phyloP scores from a whole-genome alignment of 2,329 filamentous ascomycete species.

The Ophiognomonia clavigignenti-juglandacearum region DNA sequence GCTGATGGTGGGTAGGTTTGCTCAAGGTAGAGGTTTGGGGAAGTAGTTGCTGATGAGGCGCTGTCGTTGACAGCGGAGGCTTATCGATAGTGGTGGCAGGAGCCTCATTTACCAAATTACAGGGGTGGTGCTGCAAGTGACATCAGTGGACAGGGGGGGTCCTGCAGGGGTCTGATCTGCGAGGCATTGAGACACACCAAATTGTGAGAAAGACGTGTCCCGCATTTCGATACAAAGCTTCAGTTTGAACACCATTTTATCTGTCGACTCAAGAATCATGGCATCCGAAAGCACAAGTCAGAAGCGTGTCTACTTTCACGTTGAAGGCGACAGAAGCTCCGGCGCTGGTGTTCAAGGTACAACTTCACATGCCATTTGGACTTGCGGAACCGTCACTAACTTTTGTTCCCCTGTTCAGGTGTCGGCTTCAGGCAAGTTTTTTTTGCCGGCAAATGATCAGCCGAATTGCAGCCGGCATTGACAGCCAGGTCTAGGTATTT shows the following conservation, averaged over 20 bases:
- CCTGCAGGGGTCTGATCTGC: background rate
- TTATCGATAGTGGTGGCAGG: background rate
- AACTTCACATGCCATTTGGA: constrained; percentile 13
- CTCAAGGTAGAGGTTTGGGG: background rate
- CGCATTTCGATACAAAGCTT: background rate
- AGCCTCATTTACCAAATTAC: constrained; percentile 12
- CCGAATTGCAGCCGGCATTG: no score
- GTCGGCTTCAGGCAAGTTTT: constrained; percentile 48
- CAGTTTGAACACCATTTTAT: background rate
- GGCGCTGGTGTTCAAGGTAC: constrained; percentile 56
- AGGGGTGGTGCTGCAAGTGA: background rate
- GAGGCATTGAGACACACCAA: background rate
- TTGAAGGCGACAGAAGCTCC: constrained; percentile 39
- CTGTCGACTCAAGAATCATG: background rate
- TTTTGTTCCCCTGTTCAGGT: constrained; percentile 32
- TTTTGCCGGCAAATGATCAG: no score
- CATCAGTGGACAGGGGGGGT: background rate
- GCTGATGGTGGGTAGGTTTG: background rate
- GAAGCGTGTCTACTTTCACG: constrained; percentile 54
- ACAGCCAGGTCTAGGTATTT: constrained; percentile 36
- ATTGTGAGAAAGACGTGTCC: background rate
- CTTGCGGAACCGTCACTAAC: background rate
- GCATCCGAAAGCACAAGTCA: background rate
- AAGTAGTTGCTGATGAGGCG: background rate
- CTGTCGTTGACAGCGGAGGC: background rate